Evolutionary conservation across 176 grass and related monocot species (phyloP).

Genomic region (Triticum dicoccoides): DNA sequence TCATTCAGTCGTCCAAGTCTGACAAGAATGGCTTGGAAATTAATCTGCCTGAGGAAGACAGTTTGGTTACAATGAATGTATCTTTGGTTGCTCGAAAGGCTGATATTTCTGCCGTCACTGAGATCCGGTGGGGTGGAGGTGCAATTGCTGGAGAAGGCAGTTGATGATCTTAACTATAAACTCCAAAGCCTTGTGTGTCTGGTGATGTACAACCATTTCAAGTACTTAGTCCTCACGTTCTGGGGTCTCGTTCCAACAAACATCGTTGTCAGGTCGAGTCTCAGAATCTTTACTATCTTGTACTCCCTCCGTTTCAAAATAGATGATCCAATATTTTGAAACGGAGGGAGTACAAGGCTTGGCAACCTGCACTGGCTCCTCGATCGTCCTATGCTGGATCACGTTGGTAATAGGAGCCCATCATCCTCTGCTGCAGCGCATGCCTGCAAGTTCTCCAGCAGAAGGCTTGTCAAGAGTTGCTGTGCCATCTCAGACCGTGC

Average conservation of each 20-base stretch:
- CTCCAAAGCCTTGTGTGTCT: conserved; percentile 47
- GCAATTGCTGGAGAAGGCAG: conserved; percentile 32
- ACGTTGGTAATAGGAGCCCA: background rate
- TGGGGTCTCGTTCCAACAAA: conserved; percentile 28
- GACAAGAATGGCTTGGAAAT: conserved; percentile 53
- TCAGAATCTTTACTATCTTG: conserved; percentile 51
- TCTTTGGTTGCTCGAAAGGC: conserved; percentile 36
- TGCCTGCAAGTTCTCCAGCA: conserved; percentile 52
- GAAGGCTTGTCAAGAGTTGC: conserved; percentile 66
- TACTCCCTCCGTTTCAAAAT: no score
- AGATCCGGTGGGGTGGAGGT: conserved; percentile 50
- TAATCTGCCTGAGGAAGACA: conserved; percentile 85
- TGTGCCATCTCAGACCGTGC: conserved; percentile 51
- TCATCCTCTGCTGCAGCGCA: conserved; percentile 63
- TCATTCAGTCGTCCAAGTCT: conserved; percentile 22
- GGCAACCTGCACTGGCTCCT: no score
- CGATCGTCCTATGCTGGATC: no score
- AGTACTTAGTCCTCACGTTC: conserved; percentile 35
- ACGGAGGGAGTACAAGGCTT: no score
- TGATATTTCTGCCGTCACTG: conserved; percentile 34
- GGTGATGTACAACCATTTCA: conserved; percentile 46
- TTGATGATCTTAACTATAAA: conserved; percentile 51
- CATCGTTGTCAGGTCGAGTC: conserved; percentile 30
- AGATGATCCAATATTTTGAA: no score
- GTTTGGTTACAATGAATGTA: conserved; percentile 59